Conservation (phyloP, 1,284 basidiomycete genomes). For the Hortiboletus rubellus region DNA sequence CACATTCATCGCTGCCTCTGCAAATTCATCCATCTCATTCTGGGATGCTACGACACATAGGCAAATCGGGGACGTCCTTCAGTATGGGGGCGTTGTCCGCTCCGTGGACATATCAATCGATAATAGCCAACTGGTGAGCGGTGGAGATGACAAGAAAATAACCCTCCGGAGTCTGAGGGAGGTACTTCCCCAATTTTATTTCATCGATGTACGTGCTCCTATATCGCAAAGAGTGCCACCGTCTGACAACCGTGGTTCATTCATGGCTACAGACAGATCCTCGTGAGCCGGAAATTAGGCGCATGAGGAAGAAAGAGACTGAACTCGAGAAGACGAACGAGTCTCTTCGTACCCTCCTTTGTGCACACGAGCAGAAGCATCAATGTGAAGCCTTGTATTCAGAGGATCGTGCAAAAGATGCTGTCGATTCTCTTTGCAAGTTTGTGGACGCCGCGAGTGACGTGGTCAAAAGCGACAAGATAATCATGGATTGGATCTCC, state of each 20-base stretch:
- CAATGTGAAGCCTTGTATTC: not conserved
- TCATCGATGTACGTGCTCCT: too few species aligned
- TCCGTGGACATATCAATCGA: too few species aligned
- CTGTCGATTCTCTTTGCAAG: not conserved
- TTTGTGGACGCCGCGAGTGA: not conserved
- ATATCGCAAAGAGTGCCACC: too few species aligned
- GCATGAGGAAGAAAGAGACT: too few species aligned
- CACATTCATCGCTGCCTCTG: not conserved
- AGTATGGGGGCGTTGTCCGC: not conserved
- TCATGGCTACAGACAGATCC: too few species aligned
- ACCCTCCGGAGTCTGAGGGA: too few species aligned
- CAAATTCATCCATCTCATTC: not conserved
- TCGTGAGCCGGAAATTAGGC: too few species aligned
- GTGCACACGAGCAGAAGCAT: not conserved
- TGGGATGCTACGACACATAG: not conserved
- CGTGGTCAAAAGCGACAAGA: not conserved
- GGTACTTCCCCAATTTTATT: too few species aligned
- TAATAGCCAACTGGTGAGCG: too few species aligned
- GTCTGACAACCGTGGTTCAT: too few species aligned
- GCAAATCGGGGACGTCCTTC: not conserved
- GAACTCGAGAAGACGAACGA: not conserved
- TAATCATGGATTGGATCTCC: not conserved
- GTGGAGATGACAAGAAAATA: too few species aligned
- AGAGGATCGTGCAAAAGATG: not conserved
- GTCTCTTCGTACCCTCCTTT: not conserved